Conservation (phyloP, 2,329 filamentous ascomycete species). For the Xylariomycetidae sp. region DNA sequence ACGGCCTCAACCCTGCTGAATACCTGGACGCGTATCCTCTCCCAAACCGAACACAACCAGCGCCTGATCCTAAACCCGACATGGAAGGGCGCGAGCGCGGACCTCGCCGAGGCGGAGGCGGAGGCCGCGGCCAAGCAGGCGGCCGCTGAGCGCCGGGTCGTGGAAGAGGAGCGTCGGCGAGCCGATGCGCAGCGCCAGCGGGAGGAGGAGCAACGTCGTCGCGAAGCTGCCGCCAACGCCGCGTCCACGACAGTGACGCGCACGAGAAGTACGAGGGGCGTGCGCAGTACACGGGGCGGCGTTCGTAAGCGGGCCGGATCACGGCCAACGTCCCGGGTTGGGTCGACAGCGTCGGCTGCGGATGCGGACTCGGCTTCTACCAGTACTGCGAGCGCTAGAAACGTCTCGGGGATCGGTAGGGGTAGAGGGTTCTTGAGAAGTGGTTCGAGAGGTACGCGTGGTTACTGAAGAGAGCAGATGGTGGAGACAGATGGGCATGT, state of each 20-base stretch:
- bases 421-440: conserved; percentile 43
- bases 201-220: conserved; percentile 51
- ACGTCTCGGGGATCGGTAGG: conserved; percentile 38
- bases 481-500: background rate
- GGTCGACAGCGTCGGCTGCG: conserved; percentile 12
- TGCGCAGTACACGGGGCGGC: too few species aligned
- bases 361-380: conserved; percentile 22
- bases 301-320: conserved; percentile 16
- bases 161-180: conserved; percentile 71
- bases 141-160: conserved; percentile 68
- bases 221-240: conserved; percentile 27
- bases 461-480: conserved; percentile 14
- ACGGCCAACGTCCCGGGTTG: conserved; percentile 34
- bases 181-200: conserved; percentile 63
- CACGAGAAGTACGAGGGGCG: conserved; percentile 2
- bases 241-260: conserved; percentile 1
- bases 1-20: conserved; percentile 87
- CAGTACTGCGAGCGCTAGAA: conserved; percentile 26
- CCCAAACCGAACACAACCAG: conserved; percentile 96
- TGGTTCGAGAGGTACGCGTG: conserved; percentile 47
- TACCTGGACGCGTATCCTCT: conserved; percentile 93
- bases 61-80: conserved; percentile 79
- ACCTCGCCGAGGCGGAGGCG: conserved; percentile 78
- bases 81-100: conserved; percentile 85
- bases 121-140: conserved; percentile 69